Evolutionary conservation across 768 basidiomycete species (phyloP), one percentile per base, ranked within the genome.

Genomic region (Leccinum boreale): DNA sequence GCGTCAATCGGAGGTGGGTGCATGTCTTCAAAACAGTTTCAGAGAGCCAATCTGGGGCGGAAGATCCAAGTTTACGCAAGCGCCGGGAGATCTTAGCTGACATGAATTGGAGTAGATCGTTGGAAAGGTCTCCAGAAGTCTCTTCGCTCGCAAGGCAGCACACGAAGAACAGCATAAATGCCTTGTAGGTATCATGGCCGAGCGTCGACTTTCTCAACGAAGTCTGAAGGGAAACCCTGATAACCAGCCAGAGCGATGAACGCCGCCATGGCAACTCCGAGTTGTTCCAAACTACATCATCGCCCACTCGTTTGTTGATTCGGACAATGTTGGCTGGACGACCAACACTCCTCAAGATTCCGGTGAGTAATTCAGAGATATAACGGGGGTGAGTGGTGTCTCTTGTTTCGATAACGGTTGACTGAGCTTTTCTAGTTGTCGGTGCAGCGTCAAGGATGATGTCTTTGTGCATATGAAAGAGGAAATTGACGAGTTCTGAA

Each of bases 201-300:
- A 55, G 19, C 49, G n/a, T 49, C 31, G 62, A 61, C 49, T 57
- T 57, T 23, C 50, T 52, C 29, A 74, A 64, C 0, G 74, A 70
- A 0, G 71, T 76, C 62, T 80, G 78, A 26, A 79, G 56, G 1
- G 74, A 71, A 1, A 82, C 76, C 8, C 80, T 77, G 42, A 79
- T 64, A 21, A 79, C 62, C 9, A 81, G 74, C 80, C 81, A 83
- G 10, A 79, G 66, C 0, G 78, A 67, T 9, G 79, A 78, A 42
- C 81, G 70, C 24, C 82, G 66, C 81, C 81, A 82, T 74, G 81
- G 44, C 10, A 70, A 69, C 10, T 57, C 47, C 2, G 75, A 65
- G 11, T 68, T 52, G 9, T 50, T 50, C 48, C 48, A 50, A 9
- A 29, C n/a, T 0, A 50, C 48, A 4, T 31, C 28, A 50, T 82